A percentile compares a stretch with the other conserved stretches of the same genome.
phyloP scores from a whole-genome alignment of 2,329 filamentous ascomycete genomes.

The Penicillium sp. region DNA sequence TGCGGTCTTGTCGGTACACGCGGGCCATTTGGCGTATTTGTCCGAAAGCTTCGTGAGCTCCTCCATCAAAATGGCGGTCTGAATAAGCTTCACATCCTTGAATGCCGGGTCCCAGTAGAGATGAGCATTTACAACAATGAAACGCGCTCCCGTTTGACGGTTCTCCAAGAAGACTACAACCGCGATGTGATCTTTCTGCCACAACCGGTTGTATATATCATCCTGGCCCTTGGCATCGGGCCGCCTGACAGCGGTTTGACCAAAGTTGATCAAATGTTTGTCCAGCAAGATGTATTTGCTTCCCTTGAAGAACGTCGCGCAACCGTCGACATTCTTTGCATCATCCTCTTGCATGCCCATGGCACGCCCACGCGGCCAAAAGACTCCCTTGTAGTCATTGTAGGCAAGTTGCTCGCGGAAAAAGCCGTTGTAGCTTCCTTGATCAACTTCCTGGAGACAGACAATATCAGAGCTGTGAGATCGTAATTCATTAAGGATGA shows the following conservation, averaged over 20 bases:
- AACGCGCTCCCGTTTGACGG: conserved; percentile 75
- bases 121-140: conserved; percentile 92
- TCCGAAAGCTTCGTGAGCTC: conserved; percentile 80
- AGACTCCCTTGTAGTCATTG: conserved; percentile 87
- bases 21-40: conserved; percentile 71
- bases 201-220: conserved; percentile 96
- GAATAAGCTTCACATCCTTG: conserved; percentile 92
- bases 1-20: conserved; percentile 70
- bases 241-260: conserved; percentile 83
- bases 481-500: conserved; percentile 77
- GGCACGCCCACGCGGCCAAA: conserved; percentile 83
- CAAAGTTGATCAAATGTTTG: conserved; percentile 90
- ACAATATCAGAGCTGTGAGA: conserved; percentile 80
- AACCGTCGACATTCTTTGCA: conserved; percentile 85
- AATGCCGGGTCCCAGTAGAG: conserved; percentile 89
- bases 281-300: conserved; percentile 92
- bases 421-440: conserved; percentile 84
- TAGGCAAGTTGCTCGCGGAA: conserved; percentile 82
- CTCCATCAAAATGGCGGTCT: conserved; percentile 93
- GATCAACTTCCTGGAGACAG: conserved; percentile 88
- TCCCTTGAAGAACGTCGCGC: conserved; percentile 92
- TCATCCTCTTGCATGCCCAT: conserved; percentile 90
- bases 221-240: conserved; percentile 96
- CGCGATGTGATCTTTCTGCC: conserved; percentile 97
- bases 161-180: conserved; percentile 92